A percentile compares a stretch with the other conserved stretches of the same genome.
Conservation (phyloP, 2,329 filamentous ascomycete genomes). For the Dactylellina cionopaga region DNA sequence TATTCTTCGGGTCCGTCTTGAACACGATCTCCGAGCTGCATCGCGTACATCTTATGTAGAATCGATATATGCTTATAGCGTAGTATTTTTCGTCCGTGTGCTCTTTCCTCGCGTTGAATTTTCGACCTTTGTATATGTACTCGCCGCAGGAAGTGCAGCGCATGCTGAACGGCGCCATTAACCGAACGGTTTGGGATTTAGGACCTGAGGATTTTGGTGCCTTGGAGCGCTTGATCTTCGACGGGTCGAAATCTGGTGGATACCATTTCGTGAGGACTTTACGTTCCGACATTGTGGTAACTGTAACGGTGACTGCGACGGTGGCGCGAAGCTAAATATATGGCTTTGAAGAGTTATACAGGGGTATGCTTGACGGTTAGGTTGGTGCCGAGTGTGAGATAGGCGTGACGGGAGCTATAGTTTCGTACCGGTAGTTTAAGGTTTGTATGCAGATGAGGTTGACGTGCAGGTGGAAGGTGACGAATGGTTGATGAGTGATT, state of each 20-base stretch:
- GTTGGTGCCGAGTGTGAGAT: too few relatives aligned
- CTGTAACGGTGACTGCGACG: too few relatives aligned
- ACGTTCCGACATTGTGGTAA: slow-evolving; percentile 78
- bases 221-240: slow-evolving; percentile 75
- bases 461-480: too few relatives aligned
- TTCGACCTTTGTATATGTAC: slow-evolving; percentile 91
- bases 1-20: slow-evolving; percentile 92
- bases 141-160: slow-evolving; percentile 76
- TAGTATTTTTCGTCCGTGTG: slow-evolving; percentile 91
- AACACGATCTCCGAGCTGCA: slow-evolving; percentile 90
- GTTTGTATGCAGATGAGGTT: too few relatives aligned
- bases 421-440: too few relatives aligned
- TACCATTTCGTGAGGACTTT: slow-evolving; percentile 77
- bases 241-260: slow-evolving; percentile 87
- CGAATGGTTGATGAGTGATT: too few relatives aligned
- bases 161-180: slow-evolving; percentile 90
- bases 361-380: too few relatives aligned
- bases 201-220: slow-evolving; percentile 76
- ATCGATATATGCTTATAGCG: slow-evolving; percentile 84
- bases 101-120: slow-evolving; percentile 95
- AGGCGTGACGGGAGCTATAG: too few relatives aligned
- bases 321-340: too few relatives aligned
- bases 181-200: slow-evolving; percentile 82
- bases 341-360: too few relatives aligned
- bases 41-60: slow-evolving; percentile 89